A percentile compares a stretch with the other conserved stretches of the same genome.
phyloP scores from a whole-genome alignment of 169 alveolate genomes.

The Besnoitia besnoiti region DNA sequence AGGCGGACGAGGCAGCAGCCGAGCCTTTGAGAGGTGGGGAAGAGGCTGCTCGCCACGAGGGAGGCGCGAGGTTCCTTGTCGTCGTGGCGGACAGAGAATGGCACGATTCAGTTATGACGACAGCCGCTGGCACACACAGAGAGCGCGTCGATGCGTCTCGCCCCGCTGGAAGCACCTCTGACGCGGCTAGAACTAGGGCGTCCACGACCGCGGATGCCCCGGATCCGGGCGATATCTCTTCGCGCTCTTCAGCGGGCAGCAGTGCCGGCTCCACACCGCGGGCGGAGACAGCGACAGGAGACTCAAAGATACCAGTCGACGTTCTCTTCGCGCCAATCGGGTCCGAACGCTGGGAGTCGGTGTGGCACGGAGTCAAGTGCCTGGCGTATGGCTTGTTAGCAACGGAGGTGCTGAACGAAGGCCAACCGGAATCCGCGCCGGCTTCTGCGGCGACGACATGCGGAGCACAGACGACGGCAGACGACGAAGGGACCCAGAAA shows the following conservation, averaged over 20 bases:
- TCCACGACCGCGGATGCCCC: too few species aligned
- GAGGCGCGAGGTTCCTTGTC: not conserved
- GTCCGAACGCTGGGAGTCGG: not conserved
- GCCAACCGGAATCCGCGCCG: not conserved
- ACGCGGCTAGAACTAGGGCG: too few species aligned
- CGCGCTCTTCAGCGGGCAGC: too few species aligned
- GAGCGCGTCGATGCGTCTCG: too few species aligned
- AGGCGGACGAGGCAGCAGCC: not conserved
- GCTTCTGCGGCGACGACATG: too few species aligned
- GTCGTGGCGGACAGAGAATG: not conserved
- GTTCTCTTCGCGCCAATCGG: not conserved
- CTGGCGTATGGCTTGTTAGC: not conserved
- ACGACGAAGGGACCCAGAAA: too few species aligned
- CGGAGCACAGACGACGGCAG: too few species aligned
- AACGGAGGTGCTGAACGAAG: not conserved
- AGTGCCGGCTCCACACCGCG: too few species aligned
- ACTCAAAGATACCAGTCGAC: not conserved
- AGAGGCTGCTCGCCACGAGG: not conserved
- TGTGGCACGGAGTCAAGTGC: conserved; percentile 24
- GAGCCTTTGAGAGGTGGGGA: not conserved
- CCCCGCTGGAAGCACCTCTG: too few species aligned
- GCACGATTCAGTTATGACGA: not conserved
- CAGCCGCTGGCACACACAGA: not conserved
- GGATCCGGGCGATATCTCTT: too few species aligned
- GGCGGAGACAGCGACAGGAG: not conserved